These are phyloP conservation scores for Rhytidiadelphus loreus DNA, from an alignment of 225 moss, liverwort and hornwort species.

Conservation along the genomic window DNA sequence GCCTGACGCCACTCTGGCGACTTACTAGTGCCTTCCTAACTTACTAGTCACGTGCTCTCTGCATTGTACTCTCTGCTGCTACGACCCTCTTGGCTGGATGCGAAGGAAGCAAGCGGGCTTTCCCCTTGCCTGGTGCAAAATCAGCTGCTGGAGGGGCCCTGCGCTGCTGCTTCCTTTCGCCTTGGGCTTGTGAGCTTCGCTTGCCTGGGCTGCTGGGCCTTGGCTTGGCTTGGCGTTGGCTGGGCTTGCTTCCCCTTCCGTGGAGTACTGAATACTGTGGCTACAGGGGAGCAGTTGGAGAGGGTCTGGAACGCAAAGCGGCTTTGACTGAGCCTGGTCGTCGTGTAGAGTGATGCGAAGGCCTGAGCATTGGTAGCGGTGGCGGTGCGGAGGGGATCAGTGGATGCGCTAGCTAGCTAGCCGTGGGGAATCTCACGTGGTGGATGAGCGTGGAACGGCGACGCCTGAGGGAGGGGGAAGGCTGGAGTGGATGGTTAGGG, in stretches of 20 bases:
- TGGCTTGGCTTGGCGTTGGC: neutral
- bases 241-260: neutral
- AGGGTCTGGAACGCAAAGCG: neutral
- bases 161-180: neutral
- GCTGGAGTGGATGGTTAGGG: neutral
- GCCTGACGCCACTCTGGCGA: constrained; percentile 18
- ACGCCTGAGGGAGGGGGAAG: neutral
- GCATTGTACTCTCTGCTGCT: constrained; percentile 4
- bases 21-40: constrained; percentile 1
- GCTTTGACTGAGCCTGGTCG: neutral
- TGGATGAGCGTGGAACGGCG: neutral
- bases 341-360: neutral
- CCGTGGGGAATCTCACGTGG: neutral
- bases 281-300: neutral
- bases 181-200: neutral
- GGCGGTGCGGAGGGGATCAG: neutral
- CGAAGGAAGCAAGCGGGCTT: neutral
- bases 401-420: neutral
- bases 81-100: neutral
- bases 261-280: neutral
- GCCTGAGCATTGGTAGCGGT: neutral
- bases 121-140: neutral
- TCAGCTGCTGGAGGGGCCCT: neutral
- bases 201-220: neutral
- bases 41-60: constrained; percentile 38